Conservation (phyloP, 495 filamentous ascomycete species). For the Parathielavia appendiculata region DNA sequence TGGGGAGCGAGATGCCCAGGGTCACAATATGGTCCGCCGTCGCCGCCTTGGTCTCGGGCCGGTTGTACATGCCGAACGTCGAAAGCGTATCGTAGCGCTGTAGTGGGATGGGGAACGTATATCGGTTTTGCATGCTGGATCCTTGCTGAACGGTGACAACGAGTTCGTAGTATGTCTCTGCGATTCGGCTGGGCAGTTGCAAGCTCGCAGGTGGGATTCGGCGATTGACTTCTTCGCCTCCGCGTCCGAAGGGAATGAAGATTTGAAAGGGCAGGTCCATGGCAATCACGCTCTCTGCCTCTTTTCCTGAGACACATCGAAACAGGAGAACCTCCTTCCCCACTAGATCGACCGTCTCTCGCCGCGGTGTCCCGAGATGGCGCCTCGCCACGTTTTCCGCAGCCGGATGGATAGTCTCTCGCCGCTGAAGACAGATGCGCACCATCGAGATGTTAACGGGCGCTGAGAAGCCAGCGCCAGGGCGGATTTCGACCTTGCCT, state of each 20-base stretch:
- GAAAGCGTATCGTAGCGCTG: conserved; percentile 91
- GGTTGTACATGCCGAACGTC: conserved; percentile 99
- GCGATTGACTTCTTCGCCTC: conserved; percentile 78
- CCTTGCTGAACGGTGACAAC: conserved; percentile 95
- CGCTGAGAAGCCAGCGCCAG: conserved; percentile 71
- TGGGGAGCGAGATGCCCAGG: conserved; percentile 80
- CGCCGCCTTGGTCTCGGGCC: conserved; percentile 78
- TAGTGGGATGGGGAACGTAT: conserved; percentile 85
- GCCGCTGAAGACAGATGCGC: conserved; percentile 84
- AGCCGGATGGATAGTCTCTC: conserved; percentile 93
- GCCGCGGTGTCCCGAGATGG: conserved; percentile 83
- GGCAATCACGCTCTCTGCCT: conserved; percentile 81
- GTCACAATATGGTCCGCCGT: conserved; percentile 89
- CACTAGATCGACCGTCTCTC: conserved; percentile 86
- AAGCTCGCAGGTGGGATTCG: conserved; percentile 89
- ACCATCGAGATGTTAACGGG: conserved; percentile 90
- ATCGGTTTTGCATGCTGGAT: conserved; percentile 77
- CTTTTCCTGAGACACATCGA: conserved; percentile 73
- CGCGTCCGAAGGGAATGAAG: conserved; percentile 91
- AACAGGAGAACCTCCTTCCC: conserved; percentile 94
- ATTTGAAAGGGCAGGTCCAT: conserved; percentile 98
- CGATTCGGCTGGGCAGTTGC: conserved; percentile 83
- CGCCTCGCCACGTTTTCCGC: conserved; percentile 92
- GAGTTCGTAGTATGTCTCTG: conserved; percentile 94
- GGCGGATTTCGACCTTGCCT: conserved; percentile 96